These are phyloP conservation scores for Asclepias syriaca DNA, from an alignment of 257 asterid genomes.

Conservation along the genomic window DNA sequence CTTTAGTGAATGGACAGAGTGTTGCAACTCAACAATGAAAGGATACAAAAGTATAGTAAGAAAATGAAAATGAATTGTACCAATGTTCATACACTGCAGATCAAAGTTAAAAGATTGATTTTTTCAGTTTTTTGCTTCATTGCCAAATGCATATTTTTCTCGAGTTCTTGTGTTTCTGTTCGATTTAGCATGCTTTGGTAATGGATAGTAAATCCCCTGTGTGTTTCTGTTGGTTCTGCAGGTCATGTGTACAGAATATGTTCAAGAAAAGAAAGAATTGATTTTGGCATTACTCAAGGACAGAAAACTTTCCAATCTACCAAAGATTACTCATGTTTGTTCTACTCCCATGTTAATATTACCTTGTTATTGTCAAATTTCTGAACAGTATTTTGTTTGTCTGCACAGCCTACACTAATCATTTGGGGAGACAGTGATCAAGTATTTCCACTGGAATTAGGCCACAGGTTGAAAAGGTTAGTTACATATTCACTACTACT, in stretches of 20 bases:
- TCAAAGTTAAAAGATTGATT: no score
- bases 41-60: no score
- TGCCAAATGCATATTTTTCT: no score
- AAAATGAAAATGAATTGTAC: no score
- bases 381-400: constrained; percentile 10
- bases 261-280: constrained; percentile 68
- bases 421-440: constrained; percentile 83
- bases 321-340: constrained; percentile 66
- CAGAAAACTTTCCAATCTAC: constrained; percentile 61
- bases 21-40: no score
- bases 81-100: no score
- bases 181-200: no score
- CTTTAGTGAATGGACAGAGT: no score
- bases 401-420: constrained; percentile 58
- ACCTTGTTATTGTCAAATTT: not conserved
- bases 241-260: constrained; percentile 73
- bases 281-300: constrained; percentile 54
- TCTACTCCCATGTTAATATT: not conserved
- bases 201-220: no score
- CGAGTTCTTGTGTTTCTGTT: no score
- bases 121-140: no score
- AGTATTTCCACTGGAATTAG: constrained; percentile 71
- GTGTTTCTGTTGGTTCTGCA: constrained; percentile 16
- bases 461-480: constrained; percentile 62
- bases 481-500: not conserved